Base-by-base conservation (phyloP, 2,329 filamentous ascomycete genomes). In the Claviceps sp. region DNA sequence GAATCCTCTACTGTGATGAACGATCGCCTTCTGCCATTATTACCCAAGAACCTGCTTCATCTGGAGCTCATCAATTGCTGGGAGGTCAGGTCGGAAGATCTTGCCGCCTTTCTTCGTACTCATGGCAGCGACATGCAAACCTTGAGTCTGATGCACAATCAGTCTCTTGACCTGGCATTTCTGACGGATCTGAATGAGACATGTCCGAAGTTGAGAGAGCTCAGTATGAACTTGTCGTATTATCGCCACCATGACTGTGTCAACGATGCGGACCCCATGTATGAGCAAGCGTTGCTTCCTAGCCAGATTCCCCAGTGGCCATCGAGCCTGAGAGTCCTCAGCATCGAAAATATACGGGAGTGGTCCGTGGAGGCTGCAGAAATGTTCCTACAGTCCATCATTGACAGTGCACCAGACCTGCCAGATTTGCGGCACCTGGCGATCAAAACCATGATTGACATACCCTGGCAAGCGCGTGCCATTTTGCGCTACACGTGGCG, bases 51-150 rank as follows among this genome's bases (percentile, higher is more conserved):
- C 3, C 72, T 97, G 20, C 69, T 75, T 45, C 78, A 79, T 45
- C 72, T 97, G 3, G 84, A 84, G 56, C 71, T 96, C 16, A 79
- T 82, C 57, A 91, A 93, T 59, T 96, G 89, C 61, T 83, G 83
- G 68, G 80, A 86, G 55, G 68, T 95, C 9, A 80, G 75, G 4
- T 84, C 87, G 1, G 74, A 81, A 4, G 76, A 82, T 53, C 68
- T 96, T 22, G 69, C 73, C 26, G 63, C 66, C 0, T 95, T 85
- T 60, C 73, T 96, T 42, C 62, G 72, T 5, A 77, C 77, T 1
- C 81, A 87, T 59, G 90, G 89, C 0, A 66, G 71, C 22, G 69
- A 78, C n/a, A 70, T 97, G 22, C 76, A 77, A 50, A 77, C 78
- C 39, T 73, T 97, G 7, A 77, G 75, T 1, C 71, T 96, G 5